Evolutionary conservation across 495 filamentous ascomycete species (phyloP), one percentile per base, ranked within the genome.

Genomic region (Platismatia glauca): DNA sequence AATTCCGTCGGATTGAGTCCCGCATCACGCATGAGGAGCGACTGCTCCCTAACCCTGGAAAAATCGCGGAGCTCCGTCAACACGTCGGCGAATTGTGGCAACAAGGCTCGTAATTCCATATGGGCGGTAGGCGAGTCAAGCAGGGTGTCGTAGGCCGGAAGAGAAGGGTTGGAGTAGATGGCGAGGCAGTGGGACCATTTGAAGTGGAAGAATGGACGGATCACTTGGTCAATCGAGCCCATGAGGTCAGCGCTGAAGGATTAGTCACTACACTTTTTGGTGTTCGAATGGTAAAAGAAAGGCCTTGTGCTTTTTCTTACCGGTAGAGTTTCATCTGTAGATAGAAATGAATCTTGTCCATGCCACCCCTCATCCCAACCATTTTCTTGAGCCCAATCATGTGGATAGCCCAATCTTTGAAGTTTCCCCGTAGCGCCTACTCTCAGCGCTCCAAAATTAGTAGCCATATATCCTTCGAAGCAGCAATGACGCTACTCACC

Each of bases 211-310:
- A 57, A 38, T n/a, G 55, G 55, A 34, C 11, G 55, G 12, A n/a
- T 35, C 5, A 24, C 20, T 57, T 38, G 55, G 7, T 38, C 29
- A 12, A 24, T 27, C 6, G 55, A 34, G 20, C 34, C 55, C 9
- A 57, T 0, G 9, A 57, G 27, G 55, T 60, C 44, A 20, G 48
- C 48, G 7, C 59, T 60, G 4, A 46, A 4, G 39, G 15, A 43
- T 20, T 43, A 2, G 18, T 18, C 18, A n/a, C 2, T 18, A 20
- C 39, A 38, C 8, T 38, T 38, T 12, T n/a, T 52, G 3, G 13
- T 31, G 9, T 7, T 59, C 46, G 34, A 60, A 60, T 53, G 18
- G 22, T 11, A 43, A 64, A 55, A 3, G 37, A 64, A 20, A 64
- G 56, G 57, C 7, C 11, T 37, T n/a, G n/a, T 15, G 7, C 7